Base-by-base conservation (phyloP, 2,329 filamentous ascomycete genomes). In the Cercospora brassicicola region DNA sequence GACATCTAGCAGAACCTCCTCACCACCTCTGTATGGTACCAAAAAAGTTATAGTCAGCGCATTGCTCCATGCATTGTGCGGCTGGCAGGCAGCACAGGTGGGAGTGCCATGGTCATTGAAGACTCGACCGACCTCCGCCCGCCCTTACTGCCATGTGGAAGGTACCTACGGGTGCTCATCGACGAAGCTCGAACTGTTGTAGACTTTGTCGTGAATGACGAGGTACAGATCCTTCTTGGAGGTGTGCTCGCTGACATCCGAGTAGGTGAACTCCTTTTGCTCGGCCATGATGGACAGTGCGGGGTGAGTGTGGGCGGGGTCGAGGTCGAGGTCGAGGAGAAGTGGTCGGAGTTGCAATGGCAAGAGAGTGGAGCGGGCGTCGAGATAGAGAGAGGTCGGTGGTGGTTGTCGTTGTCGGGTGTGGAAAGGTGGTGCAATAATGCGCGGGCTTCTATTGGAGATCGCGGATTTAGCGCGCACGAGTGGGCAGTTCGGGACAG, bases 1-100 rank as follows among this genome's bases (percentile, higher is more conserved):
- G 72, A 98, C 94, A 76, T 99, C 95, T 75, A 99, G 90, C 72
- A 99, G 85, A 76, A 99, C 95, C 85, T 99, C 95, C 84, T 99
- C 95, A 84, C 95, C 95, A 85, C 95, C 95, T 77, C 95, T 98
- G 61, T 67, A 59, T 68, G 68, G 65, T 51, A 67, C 56, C 48
- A 60, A 7, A 23, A 51, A 23, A 26, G 20, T 51, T 23, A 7
- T 20, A 65, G 61, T 70, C 68, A 65, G 60, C 60, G 64, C 45
- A 51, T 26, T 23, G 45, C 45, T 56, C 31, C 10, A 33, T 28
- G 55, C 18, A 36, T n/a, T 7, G 10, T 59, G 56, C 33, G 28
- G 30, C 30, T 13, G 31, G 56, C 42, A 56, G 26, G 26, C 39
- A 33, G 23, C 23, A 26, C 15, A 48, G 13, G 13, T 13, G 42